A percentile compares a stretch with the other conserved stretches of the same genome.
Evolutionary conservation across 306 rosid genomes (phyloP).

Genomic region (Medicago ruthenica): DNA sequence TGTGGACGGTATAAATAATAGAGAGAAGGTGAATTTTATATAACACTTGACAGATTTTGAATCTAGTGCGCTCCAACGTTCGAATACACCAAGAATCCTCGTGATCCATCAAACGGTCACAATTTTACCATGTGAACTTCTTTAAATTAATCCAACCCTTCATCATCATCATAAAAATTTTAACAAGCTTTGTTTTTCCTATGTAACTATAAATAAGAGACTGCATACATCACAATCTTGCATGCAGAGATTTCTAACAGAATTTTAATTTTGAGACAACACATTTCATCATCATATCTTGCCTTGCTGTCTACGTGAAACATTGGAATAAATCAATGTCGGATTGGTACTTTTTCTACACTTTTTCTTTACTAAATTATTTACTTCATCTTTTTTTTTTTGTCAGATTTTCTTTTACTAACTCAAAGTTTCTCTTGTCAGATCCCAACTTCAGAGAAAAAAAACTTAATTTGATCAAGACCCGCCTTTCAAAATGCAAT

Average conservation of each 20-base stretch:
- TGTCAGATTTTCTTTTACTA: conserved; percentile 6
- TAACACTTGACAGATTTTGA: conserved; percentile 58
- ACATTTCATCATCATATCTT: conserved; percentile 61
- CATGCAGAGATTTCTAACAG: conserved; percentile 49
- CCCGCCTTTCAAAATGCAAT: conserved; percentile 71
- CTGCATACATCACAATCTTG: conserved; percentile 31
- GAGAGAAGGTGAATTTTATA: conserved; percentile 30
- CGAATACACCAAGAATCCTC: conserved; percentile 64
- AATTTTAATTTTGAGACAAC: conserved; percentile 50
- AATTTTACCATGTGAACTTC: conserved; percentile 76
- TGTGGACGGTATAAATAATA: conserved; percentile 46
- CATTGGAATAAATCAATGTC: conserved; percentile 54
- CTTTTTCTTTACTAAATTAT: conserved; percentile 41
- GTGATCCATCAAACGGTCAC: conserved; percentile 98
- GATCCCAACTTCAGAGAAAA: conserved; percentile 53
- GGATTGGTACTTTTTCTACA: conserved; percentile 51
- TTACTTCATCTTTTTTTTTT: neutral
- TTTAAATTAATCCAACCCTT: conserved; percentile 49
- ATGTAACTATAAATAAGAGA: conserved; percentile 66
- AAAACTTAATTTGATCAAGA: conserved; percentile 46
- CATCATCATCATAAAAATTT: conserved; percentile 21
- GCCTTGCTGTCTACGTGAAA: conserved; percentile 82
- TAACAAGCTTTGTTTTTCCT: conserved; percentile 33
- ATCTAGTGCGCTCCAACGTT: conserved; percentile 98
- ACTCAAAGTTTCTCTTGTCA: conserved; percentile 49